These are phyloP conservation scores for Macrolepiota dolichaula DNA, from an alignment of 768 basidiomycete genomes.

Conservation along the genomic window DNA sequence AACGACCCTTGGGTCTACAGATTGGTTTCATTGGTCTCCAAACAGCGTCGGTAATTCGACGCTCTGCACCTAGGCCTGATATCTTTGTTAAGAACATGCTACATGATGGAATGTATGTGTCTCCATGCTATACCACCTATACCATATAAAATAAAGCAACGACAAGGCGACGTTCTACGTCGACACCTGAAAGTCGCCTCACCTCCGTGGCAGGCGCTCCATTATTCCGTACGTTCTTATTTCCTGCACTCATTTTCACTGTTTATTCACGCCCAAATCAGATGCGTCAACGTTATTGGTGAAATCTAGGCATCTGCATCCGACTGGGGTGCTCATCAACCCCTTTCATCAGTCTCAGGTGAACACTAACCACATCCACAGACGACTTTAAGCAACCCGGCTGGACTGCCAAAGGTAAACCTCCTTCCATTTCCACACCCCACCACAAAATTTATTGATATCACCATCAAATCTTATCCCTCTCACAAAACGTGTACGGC, in stretches of 20 bases:
- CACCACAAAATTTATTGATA: slow-evolving; percentile 2
- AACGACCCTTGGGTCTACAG: slow-evolving; percentile 76
- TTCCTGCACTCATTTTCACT: neutral
- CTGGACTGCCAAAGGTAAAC: slow-evolving; percentile 59
- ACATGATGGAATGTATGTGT: slow-evolving; percentile 57
- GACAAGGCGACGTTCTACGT: slow-evolving; percentile 74
- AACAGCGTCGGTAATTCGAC: neutral
- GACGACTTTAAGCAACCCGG: slow-evolving; percentile 73
- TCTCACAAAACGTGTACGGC: slow-evolving; percentile 60
- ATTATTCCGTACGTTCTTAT: slow-evolving; percentile 61
- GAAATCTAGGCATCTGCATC: slow-evolving; percentile 57
- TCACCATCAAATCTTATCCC: slow-evolving; percentile 53
- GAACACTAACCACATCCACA: slow-evolving; percentile 25
- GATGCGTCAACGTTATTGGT: slow-evolving; percentile 67
- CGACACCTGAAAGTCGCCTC: slow-evolving; percentile 53
- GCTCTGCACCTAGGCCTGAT: slow-evolving; percentile 43
- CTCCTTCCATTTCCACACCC: neutral
- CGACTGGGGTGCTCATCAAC: slow-evolving; percentile 54
- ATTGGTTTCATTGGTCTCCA: slow-evolving; percentile 19
- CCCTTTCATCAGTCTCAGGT: neutral
- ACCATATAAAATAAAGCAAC: slow-evolving; percentile 39
- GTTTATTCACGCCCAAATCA: slow-evolving; percentile 20
- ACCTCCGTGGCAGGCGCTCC: slow-evolving; percentile 59
- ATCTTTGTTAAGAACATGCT: slow-evolving; percentile 75
- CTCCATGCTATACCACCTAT: neutral